Percentiles rank a stretch among this genome's conserved stretches.
Conservation (phyloP, 331 rosid species). For the Cydonia oblonga region DNA sequence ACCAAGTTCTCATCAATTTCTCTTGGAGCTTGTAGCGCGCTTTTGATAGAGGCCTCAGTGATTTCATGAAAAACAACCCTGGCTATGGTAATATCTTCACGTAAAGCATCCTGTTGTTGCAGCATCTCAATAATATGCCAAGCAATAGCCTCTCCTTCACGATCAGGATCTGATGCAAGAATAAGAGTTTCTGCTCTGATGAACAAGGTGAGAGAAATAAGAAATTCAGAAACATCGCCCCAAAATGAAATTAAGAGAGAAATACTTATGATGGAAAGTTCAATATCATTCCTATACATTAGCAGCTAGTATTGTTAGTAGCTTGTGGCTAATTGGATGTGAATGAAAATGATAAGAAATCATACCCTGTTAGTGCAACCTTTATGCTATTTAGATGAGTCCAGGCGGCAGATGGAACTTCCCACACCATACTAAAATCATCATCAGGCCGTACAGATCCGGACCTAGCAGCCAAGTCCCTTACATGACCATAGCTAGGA, state of each 20-base stretch:
- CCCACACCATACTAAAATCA: conserved; percentile 99
- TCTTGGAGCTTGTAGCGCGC: conserved; percentile 69
- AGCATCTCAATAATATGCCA: conserved; percentile 98
- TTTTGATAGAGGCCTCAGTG: conserved; percentile 78
- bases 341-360: conserved; percentile 17
- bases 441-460: conserved; percentile 98
- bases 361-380: conserved; percentile 74
- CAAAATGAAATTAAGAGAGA: conserved; percentile 6
- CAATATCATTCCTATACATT: background rate
- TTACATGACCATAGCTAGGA: conserved; percentile 96
- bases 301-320: conserved; percentile 4
- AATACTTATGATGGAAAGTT: background rate
- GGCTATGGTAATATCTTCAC: conserved; percentile 39
- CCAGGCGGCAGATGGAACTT: conserved; percentile 96
- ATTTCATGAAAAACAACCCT: conserved; percentile 93
- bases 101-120: conserved; percentile 78
- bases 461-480: conserved; percentile 97
- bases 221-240: conserved; percentile 12
- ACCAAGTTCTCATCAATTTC: conserved; percentile 74
- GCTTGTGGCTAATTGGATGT: conserved; percentile 6
- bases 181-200: conserved; percentile 96
- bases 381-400: conserved; percentile 93
- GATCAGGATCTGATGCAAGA: conserved; percentile 99
- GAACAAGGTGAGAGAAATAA: conserved; percentile 28
- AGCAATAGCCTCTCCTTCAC: conserved; percentile 99